Base-by-base conservation (phyloP, 768 basidiomycete species). In the Dacryopinax primogenitus region DNA sequence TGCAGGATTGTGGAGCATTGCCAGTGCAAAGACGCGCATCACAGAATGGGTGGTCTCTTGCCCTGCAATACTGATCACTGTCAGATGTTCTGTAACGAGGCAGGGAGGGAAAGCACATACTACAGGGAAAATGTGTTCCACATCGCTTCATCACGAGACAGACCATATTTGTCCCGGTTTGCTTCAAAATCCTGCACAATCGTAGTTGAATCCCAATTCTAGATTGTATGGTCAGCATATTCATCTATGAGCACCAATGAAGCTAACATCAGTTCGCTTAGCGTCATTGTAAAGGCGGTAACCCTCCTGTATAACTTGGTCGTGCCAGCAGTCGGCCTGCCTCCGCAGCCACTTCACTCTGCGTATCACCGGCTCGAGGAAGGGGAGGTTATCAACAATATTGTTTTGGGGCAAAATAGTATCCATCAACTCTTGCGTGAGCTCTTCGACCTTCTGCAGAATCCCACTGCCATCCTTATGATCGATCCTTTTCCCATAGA, bases 1-100 rank as follows among this genome's bases (percentile, higher is more conserved):
- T 33, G 32, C 62, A 3, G 64, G 67, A 33, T 66, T 11, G 44
- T 67, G 62, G 32, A 68, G 63, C 67, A 68, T 68, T 18, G 66
- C 64, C 32, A 71, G 66, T n/a, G 67, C 23, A 45, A 71, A 66
- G 3, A 51, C 30, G 47, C 33, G 30, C 6, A 68, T 3, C 3
- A 51, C 37, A 33, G 67, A 33, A 33, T 36, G 23, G 13, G 66
- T 64, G 26, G 51, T 58, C 30, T 32, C 51, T 30, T 58, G 51
- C 51, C 51, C 51, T 9, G 51, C 51, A 23, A 58, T 58, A 30
- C 51, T 58, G 18, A 18, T 7, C 45, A 47, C 9, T 47, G 12
- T 9, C 45, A 47, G 45, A 12, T 6, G 13, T 15, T 26, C 9
- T 6, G 23, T 7, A 47, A 37, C 18, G 36, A 15, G 45, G 7